Conservation (phyloP, 257 asterid species). For the Plantago ovata region DNA sequence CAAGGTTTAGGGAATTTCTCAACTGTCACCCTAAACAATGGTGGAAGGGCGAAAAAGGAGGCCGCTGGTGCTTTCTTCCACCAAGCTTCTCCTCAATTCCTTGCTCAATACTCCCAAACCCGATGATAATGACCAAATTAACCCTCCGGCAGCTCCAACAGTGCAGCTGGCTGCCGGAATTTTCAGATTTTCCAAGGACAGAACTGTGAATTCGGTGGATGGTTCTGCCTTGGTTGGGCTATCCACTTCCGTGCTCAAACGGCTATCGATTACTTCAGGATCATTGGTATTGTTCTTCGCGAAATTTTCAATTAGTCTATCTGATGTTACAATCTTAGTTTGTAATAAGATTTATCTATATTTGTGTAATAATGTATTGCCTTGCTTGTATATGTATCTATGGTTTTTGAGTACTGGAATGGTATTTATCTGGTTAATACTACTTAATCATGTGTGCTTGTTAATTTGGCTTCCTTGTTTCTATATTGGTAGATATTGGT, state of each 20-base stretch:
- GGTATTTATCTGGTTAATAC: background rate
- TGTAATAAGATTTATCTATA: too few relatives aligned
- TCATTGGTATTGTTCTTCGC: constrained; percentile 48
- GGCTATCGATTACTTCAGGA: constrained; percentile 79
- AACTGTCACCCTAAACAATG: constrained; percentile 26
- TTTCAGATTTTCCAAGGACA: constrained; percentile 37
- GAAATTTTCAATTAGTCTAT: background rate
- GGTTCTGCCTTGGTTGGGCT: constrained; percentile 66
- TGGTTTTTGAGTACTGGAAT: too few relatives aligned
- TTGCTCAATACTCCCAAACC: constrained; percentile 30
- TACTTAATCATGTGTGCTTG: background rate
- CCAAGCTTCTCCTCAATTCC: constrained; percentile 65
- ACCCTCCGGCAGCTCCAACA: constrained; percentile 21
- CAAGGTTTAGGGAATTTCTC: too few relatives aligned
- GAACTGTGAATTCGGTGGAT: constrained; percentile 36
- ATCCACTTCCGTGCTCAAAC: constrained; percentile 61
- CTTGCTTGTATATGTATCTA: constrained; percentile 1
- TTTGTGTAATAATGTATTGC: background rate
- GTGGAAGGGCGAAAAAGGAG: constrained; percentile 63
- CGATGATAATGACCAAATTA: constrained; percentile 19
- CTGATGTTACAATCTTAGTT: background rate
- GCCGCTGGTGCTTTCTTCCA: constrained; percentile 85
- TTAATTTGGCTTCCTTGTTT: constrained; percentile 3
- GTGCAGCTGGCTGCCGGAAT: constrained; percentile 62
- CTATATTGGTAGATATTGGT: constrained; percentile 45